Evolutionary conservation across 177 flowering plant genomes (phyloP), one percentile per base, ranked within the genome.

Genomic region (Vitis hybrid): DNA sequence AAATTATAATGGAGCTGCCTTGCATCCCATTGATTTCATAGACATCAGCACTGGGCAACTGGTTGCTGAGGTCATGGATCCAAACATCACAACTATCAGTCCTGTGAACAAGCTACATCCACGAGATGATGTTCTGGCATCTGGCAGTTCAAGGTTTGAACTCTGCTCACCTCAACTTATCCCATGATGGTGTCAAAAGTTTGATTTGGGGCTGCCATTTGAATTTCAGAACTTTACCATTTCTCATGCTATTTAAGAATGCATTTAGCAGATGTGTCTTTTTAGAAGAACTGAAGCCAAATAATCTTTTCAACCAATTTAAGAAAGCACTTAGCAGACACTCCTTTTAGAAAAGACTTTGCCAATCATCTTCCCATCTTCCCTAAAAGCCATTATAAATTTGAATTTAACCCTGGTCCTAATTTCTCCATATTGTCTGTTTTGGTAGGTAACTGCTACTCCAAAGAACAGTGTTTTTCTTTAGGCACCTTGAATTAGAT

Each of bases 51-150:
- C 91, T 1, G 98, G 98, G 19, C 86, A 84, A 75, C 78, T 92
- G 71, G 93, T 94, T 74, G 97, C 97, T 53, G 94, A 89, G 81
- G 91, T 92, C 60, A 89, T 85, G 85, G 97, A 94, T 68, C 91
- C 94, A 52, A 90, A 89, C 68, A 90, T 92, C 51, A 85, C 89
- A 9, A 94, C 98, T 13, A 94, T 94, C 67, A 90, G 84, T 81
- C 89, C 98, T 50, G 97, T 94, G 65, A 94, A 88, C 78, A 94
- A 94, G 85, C 80, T 92, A 15, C 98, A 94, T 81, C 98, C 98
- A 6, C 88, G 89, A 45, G 94, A 92, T 50, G 96, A 91, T 84
- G 78, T 92, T 70, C 72, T 94, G 85, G 98, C 96, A 57, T 77
- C 93, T 63, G 98, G 98, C 66, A 91, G 94, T 74, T 90, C 97